Evolutionary conservation across 257 asterid genomes (phyloP), one percentile per base, ranked within the genome.

Genomic region (Gentiana dahurica): DNA sequence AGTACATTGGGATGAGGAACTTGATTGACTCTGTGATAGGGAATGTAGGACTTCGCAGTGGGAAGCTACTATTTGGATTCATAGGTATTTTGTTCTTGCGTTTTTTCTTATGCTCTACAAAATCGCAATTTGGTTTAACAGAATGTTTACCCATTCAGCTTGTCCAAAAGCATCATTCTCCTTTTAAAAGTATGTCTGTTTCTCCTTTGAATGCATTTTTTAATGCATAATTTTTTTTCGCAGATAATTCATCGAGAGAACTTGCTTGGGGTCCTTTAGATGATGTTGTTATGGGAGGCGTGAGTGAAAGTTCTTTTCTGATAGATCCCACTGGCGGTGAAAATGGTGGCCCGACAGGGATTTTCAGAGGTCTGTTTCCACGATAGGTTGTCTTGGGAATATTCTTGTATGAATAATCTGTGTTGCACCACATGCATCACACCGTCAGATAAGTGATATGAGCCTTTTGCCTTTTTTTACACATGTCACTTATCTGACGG

Each of bases 261-360:
- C 79, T 87, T 73, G 68, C 84, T 34, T 91, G 98, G 98, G 98
- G 98, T 61, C 82, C 96, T 5, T 72, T 91, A 73, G 98, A 91
- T 75, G 98, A 91, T 75, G 93, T 91, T 66, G 98, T 91, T 66
- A 91, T 91, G 98, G 98, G 98, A 70, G 98, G 98, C 60, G 96
- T 91, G 66, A 91, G 98, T 75, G 93, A 89, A 68, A 81, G 96
- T 75, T 49, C 79, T 58, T 91, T 91, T 72, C 78, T 52, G 49
- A 68, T 87, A 45, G 94, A 87, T 77, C 86, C 82, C 61, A 76
- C 53, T 11, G 90, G 93, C 8, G 80, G 92, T 63, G 98, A 87
- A 71, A 78, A 74, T 75, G 96, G 88, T 55, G 62, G 79, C 64
- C 93, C 96, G 38, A 77, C 98, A 3, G 98, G 96, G 58, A 55